Evolutionary conservation across 2,329 filamentous ascomycete genomes (phyloP).

Genomic region (Talaromyces funiculosus): DNA sequence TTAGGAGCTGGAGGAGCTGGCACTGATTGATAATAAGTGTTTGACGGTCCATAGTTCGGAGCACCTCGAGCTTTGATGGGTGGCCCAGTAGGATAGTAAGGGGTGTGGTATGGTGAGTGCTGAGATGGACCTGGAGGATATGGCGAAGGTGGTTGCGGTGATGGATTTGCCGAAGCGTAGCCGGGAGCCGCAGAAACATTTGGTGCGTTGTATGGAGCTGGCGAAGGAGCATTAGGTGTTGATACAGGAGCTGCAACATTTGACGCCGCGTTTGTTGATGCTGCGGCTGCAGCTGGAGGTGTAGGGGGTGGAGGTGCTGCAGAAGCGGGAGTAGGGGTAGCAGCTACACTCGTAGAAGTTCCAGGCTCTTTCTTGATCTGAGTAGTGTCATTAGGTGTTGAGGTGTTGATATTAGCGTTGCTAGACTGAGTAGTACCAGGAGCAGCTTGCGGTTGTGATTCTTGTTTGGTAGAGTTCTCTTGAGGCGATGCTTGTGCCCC

Average conservation of each 20-base stretch:
- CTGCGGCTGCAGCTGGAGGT: background rate
- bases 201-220: conserved; percentile 17
- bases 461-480: conserved; percentile 13
- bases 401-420: background rate
- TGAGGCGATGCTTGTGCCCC: conserved; percentile 10
- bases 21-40: conserved; percentile 28
- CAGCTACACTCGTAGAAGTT: background rate
- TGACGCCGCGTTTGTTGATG: background rate
- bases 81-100: conserved; percentile 26
- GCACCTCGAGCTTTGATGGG: conserved; percentile 31
- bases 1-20: conserved; percentile 31
- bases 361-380: conserved; percentile 29
- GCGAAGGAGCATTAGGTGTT: conserved; percentile 9
- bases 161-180: conserved; percentile 21
- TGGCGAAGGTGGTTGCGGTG: conserved; percentile 19
- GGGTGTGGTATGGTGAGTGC: conserved; percentile 27
- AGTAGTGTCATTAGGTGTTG: conserved; percentile 13
- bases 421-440: background rate
- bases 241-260: background rate
- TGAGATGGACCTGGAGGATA: conserved; percentile 22
- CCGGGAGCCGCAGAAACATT: conserved; percentile 22
- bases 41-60: conserved; percentile 29
- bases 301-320: conserved; percentile 10
- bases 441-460: background rate
- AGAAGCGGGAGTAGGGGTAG: background rate